Percentiles rank a stretch among this genome's conserved stretches.
Conservation (phyloP, 108 stramenopile genomes). For the Epipyxis sp. region DNA sequence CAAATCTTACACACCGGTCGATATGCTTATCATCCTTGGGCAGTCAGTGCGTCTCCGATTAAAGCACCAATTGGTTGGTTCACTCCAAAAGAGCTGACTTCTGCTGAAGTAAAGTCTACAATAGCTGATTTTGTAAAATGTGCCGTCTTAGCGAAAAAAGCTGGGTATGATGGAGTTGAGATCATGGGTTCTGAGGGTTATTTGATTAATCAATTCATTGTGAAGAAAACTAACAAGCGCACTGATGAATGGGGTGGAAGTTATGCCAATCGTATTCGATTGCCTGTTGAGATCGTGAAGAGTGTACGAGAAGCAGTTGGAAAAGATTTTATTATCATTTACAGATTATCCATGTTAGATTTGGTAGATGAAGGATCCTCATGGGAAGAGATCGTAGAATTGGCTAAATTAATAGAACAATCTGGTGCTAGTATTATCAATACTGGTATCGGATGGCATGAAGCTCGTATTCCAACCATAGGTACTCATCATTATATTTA, state of each 20-base stretch:
- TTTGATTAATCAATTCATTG: conserved; percentile 90
- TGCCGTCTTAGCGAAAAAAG: conserved; percentile 76
- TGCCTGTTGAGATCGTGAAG: conserved; percentile 81
- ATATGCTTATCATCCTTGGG: conserved; percentile 90
- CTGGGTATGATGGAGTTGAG: conserved; percentile 97
- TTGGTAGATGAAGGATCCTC: conserved; percentile 82
- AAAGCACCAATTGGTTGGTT: conserved; percentile 84
- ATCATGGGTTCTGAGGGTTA: conserved; percentile 97
- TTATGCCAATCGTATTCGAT: conserved; percentile 81
- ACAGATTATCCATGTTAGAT: conserved; percentile 89
- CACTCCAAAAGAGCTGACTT: conserved; percentile 68
- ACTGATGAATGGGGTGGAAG: conserved; percentile 85
- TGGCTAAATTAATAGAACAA: conserved; percentile 75
- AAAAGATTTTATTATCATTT: conserved; percentile 88
- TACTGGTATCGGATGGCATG: conserved; percentile 99
- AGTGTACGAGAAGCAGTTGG: conserved; percentile 69
- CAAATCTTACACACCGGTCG: conserved; percentile 82
- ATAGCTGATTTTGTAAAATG: conserved; percentile 80
- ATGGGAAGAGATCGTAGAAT: conserved; percentile 81
- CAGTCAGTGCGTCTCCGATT: conserved; percentile 74
- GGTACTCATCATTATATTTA: too few relatives aligned
- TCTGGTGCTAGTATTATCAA: conserved; percentile 93
- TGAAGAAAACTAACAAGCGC: conserved; percentile 74
- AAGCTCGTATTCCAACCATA: conserved; percentile 95
- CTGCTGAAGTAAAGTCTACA: conserved; percentile 67